Evolutionary conservation across 2,329 filamentous ascomycete genomes (phyloP).

Genomic region (Colletotrichum agaves): DNA sequence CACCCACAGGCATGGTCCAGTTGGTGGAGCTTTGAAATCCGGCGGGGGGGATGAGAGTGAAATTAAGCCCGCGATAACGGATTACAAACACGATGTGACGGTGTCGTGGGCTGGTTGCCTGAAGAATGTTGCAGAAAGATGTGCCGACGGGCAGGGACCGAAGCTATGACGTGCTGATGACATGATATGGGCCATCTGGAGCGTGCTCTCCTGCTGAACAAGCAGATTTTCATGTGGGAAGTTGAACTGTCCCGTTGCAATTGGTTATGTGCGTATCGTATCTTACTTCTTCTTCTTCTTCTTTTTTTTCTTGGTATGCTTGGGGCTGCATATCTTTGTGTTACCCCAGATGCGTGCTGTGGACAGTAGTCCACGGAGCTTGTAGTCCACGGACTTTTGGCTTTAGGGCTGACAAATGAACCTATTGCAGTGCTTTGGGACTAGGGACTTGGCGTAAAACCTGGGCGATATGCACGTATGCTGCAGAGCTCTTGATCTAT

Average conservation of each 20-base stretch:
- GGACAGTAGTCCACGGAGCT: too few species aligned
- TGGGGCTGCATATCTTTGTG: background rate
- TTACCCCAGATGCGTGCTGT: background rate
- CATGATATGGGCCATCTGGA: too few species aligned
- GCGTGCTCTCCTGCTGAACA: too few species aligned
- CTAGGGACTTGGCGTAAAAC: background rate
- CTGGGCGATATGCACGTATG: background rate
- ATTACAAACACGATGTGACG: background rate
- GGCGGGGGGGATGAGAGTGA: background rate
- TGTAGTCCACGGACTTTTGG: background rate
- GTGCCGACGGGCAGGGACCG: too few species aligned
- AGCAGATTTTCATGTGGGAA: too few species aligned
- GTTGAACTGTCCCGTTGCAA: too few species aligned
- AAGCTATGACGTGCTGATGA: too few species aligned
- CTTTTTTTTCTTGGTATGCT: too few species aligned
- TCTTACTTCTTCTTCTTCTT: too few species aligned
- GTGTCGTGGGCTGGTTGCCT: background rate
- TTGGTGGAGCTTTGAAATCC: conserved; percentile 10
- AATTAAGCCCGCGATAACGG: background rate
- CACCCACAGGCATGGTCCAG: background rate
- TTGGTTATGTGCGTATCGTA: too few species aligned
- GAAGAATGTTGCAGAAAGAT: too few species aligned
- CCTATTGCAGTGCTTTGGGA: background rate
- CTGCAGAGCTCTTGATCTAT: too few species aligned
- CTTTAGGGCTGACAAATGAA: background rate